Conservation (phyloP, 163 green algal species). For the Scenedesmus sp. region DNA sequence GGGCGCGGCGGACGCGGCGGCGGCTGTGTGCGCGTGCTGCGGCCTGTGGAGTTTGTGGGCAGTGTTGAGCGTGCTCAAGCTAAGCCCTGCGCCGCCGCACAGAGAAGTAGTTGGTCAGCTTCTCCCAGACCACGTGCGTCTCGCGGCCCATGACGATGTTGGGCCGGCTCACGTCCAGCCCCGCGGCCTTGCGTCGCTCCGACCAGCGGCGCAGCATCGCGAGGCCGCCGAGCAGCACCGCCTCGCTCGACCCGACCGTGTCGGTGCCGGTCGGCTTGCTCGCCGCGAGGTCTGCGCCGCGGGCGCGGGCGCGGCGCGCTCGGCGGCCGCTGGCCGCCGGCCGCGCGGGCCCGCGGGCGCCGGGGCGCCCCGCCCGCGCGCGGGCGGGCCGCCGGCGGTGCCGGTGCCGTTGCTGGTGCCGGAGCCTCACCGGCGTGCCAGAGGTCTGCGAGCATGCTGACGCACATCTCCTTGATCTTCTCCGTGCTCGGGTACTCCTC, state of each 20-base stretch:
- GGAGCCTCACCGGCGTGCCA: conserved; percentile 25
- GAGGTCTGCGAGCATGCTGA: conserved; percentile 32
- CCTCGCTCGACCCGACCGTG: conserved; percentile 74
- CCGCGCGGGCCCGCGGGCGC: too few relatives aligned
- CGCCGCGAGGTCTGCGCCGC: too few relatives aligned
- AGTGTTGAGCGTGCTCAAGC: too few relatives aligned
- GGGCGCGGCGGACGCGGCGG: too few relatives aligned
- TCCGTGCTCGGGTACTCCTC: conserved; percentile 42
- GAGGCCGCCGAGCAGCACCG: conserved; percentile 77
- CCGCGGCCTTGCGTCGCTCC: conserved; percentile 49
- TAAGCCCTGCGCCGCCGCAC: too few relatives aligned
- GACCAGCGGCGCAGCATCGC: conserved; percentile 77
- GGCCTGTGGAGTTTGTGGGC: too few relatives aligned
- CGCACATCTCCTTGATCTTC: conserved; percentile 39
- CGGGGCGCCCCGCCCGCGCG: too few relatives aligned
- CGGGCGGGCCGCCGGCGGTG: too few relatives aligned
- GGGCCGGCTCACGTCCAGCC: conserved; percentile 60
- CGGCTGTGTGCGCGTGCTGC: too few relatives aligned
- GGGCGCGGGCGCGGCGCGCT: too few relatives aligned
- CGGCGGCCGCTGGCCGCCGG: too few relatives aligned
- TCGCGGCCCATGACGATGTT: conserved; percentile 77
- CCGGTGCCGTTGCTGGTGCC: too few relatives aligned
- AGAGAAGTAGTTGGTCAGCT: conserved; percentile 78
- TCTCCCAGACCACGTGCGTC: conserved; percentile 73
- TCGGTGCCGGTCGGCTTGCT: conserved; percentile 65